A percentile compares a stretch with the other conserved stretches of the same genome.
Evolutionary conservation across 1,284 basidiomycete genomes (phyloP).

Genomic region (Moesziomyces aphidis): DNA sequence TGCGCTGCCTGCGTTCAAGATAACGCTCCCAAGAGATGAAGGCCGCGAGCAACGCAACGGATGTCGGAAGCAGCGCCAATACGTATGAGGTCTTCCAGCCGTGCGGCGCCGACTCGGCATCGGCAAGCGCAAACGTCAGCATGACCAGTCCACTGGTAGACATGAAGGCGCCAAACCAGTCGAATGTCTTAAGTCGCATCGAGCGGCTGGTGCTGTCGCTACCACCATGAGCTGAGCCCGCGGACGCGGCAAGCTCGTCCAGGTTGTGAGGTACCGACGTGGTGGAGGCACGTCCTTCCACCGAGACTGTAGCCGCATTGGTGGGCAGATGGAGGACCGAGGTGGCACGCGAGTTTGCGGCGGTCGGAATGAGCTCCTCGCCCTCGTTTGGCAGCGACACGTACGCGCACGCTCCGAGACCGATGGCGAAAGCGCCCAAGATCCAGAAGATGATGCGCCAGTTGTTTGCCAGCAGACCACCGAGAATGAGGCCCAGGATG

Average conservation of each 20-base stretch:
- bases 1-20: conserved; percentile 68
- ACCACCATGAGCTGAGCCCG: not conserved
- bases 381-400: conserved; percentile 69
- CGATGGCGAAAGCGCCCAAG: conserved; percentile 72
- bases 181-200: conserved; percentile 70
- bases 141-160: conserved; percentile 81
- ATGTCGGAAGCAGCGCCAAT: conserved; percentile 74
- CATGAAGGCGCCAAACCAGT: conserved; percentile 83
- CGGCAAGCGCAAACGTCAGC: conserved; percentile 81
- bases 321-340: conserved; percentile 16
- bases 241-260: conserved; percentile 5
- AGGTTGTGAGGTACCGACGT: not conserved
- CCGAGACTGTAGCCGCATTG: conserved; percentile 2
- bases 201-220: conserved; percentile 11
- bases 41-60: conserved; percentile 73
- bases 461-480: conserved; percentile 74
- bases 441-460: conserved; percentile 78
- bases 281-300: conserved; percentile 8
- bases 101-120: conserved; percentile 77
- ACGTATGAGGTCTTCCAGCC: conserved; percentile 78
- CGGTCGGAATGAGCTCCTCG: conserved; percentile 31
- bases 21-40: conserved; percentile 80
- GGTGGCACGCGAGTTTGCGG: conserved; percentile 7
- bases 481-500: conserved; percentile 75
- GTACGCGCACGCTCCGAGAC: conserved; percentile 72